Evolutionary conservation across 257 asterid species (phyloP), one percentile per base, ranked within the genome.

Genomic region (Gentiana dahurica): DNA sequence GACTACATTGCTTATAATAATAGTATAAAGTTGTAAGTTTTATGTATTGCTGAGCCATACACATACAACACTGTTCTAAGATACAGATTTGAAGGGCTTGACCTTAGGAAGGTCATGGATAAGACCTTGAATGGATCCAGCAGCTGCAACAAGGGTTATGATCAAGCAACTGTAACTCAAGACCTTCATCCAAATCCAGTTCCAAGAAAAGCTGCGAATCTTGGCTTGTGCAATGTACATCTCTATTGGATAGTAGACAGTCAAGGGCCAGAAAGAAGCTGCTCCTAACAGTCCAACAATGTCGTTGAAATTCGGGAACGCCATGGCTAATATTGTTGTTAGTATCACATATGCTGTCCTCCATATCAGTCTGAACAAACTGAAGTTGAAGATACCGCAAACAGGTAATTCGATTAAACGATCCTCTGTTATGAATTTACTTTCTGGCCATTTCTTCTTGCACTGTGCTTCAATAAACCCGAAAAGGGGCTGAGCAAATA

Each of bases 281-380:
- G 90, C 94, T 49, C 95, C 94, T 1, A 83, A 58, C 15, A 86
- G 70, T 50, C 94, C 95, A 9, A 86, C 53, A 2, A 86, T 94
- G 57, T 79, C 72, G 53, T 83, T 83, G 75, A 81, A 86, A 68
- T 77, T 83, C 12, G 95, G 95, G 61, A 81, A 81, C 6, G 75
- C 54, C 51, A 83, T 56, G 6, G 87, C 76, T 8, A 86, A 56
- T 24, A 59, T 77, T 0, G 87, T 83, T 4, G 83, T 82, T 6
- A 87, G 70, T 37, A 77, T 77, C 54, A 86, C 95, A 33, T 86
- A 86, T 2, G 65, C 65, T 36, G 84, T 83, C 41, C 95, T 64
- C 56, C 83, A 81, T 61, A 84, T 66, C 3, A 86, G 61, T 34
- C 93, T 79, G 24, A 83, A 80, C 54, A 65, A 67, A 62, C 81